Percentiles rank a stretch among this genome's conserved stretches.
Conservation (phyloP, 495 filamentous ascomycete genomes). For the Haplographium delicatum region DNA sequence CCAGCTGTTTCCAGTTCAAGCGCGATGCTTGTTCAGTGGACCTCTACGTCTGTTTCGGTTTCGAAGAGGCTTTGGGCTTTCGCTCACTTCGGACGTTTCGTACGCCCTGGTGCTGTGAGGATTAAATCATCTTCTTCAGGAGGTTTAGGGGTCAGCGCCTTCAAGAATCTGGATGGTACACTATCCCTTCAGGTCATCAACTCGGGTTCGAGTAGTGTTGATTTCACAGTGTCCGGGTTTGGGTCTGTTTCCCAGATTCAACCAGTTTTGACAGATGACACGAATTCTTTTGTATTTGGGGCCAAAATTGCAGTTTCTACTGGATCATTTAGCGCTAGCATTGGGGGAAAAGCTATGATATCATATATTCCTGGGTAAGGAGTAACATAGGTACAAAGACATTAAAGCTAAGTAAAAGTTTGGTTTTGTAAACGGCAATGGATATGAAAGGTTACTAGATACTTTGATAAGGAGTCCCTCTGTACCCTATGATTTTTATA, state of each 20-base stretch:
- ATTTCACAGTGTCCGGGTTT: background rate
- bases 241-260: background rate
- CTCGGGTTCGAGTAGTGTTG: background rate
- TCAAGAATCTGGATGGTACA: conserved; percentile 40
- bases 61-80: conserved; percentile 46
- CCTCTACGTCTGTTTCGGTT: conserved; percentile 27
- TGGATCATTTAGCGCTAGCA: background rate
- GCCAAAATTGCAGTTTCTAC: background rate
- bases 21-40: conserved; percentile 33
- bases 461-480: too few relatives aligned
- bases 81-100: conserved; percentile 39
- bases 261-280: background rate
- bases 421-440: too few relatives aligned
- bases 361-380: background rate
- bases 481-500: too few relatives aligned
- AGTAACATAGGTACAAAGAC: too few relatives aligned
- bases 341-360: background rate
- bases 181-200: background rate
- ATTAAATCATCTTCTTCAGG: conserved; percentile 28
- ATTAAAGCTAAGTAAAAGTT: too few relatives aligned
- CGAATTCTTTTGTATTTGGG: background rate
- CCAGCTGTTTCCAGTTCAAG: conserved; percentile 24
- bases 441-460: too few relatives aligned
- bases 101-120: conserved; percentile 41
- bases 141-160: conserved; percentile 36